Percentiles rank a stretch among this genome's conserved stretches.
Evolutionary conservation across 148 eudicot species (phyloP).

Genomic region (Vaccinium macrocarpon): DNA sequence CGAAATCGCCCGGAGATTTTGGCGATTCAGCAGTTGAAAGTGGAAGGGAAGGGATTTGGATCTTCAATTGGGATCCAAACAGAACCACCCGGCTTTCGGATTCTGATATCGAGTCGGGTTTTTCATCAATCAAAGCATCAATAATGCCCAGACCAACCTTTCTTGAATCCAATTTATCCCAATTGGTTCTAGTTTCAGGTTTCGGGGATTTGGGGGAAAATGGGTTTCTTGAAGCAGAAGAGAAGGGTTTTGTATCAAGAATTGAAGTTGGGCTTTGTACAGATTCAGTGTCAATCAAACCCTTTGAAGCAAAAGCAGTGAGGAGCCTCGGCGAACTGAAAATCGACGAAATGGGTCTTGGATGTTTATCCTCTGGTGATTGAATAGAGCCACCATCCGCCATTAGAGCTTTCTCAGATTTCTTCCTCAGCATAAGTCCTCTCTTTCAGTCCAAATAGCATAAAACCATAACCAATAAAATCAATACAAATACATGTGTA

Average conservation of each 20-base stretch:
- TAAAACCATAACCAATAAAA: not conserved
- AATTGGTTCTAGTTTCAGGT: slow-evolving; percentile 22
- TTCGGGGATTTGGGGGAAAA: slow-evolving; percentile 34
- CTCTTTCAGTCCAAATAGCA: not conserved
- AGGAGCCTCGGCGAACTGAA: slow-evolving; percentile 37
- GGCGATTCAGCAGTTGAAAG: slow-evolving; percentile 33
- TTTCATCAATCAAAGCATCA: slow-evolving; percentile 42
- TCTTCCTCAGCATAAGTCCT: slow-evolving; percentile 28
- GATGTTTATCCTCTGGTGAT: slow-evolving; percentile 24
- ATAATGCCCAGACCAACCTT: slow-evolving; percentile 52
- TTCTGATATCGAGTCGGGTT: slow-evolving; percentile 21
- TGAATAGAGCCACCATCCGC: slow-evolving; percentile 34
- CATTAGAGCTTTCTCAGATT: slow-evolving; percentile 37
- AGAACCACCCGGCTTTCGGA: slow-evolving; percentile 30
- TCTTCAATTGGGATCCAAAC: slow-evolving; percentile 52
- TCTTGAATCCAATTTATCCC: slow-evolving; percentile 29
- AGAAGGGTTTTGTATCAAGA: slow-evolving; percentile 44
- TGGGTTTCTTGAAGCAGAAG: slow-evolving; percentile 35
- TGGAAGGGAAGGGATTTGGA: slow-evolving; percentile 46
- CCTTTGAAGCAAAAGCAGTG: slow-evolving; percentile 38
- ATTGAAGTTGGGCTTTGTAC: slow-evolving; percentile 56
- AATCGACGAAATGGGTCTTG: slow-evolving; percentile 28
- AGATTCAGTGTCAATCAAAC: slow-evolving; percentile 29
- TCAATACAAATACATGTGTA: not conserved
- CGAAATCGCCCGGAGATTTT: slow-evolving; percentile 50